Evolutionary conservation across 2,329 filamentous ascomycete species (phyloP), one percentile per base, ranked within the genome.

Genomic region (Fusarium nelsonii): DNA sequence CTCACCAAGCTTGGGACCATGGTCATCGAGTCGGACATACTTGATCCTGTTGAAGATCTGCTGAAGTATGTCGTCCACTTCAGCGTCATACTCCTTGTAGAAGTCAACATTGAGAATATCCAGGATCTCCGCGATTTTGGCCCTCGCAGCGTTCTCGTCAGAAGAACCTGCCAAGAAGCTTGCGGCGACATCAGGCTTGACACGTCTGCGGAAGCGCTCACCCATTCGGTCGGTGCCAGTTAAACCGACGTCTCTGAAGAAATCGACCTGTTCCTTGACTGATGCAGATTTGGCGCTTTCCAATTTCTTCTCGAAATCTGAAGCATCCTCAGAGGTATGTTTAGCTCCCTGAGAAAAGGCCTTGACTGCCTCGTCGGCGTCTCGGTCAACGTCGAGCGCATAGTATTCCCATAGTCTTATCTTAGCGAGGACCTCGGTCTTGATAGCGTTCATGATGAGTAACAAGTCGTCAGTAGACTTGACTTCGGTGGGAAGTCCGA

Each of bases 381-480:
- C 88, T 32, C 87, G 84, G 59, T 95, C 89, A 6, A 96, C 90
- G 74, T 98, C 88, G 59, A 97, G 83, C 16, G 91, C 89, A 77
- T 97, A 99, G 81, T 91, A 99, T 77, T 99, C 92, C 96, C 96
- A 99, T 2, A 99, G 85, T 49, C 90, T 90, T 64, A 95, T 88
- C 40, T 88, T 86, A 28, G 88, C 87, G 75, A 99, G 88, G 36
- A 96, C 93, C 55, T 94, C 87, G 20, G 88, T 88, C 79, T 96
- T 97, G 74, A 97, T 87, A 10, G 88, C 92, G 32, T 93, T 90
- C 90, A 97, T 97, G 63, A 98, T 88, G 68, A 87, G 86, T 28
- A 92, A 77, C 4, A 99, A 82, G 74, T 98, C 95, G 45, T 91
- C 90, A 5, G 85, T 83, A 9, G 82, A 88, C 69, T 89, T 87